These are phyloP conservation scores for Spizellomyces sp. DNA, from an alignment of 192 early-diverging fungal species.

Conservation along the genomic window DNA sequence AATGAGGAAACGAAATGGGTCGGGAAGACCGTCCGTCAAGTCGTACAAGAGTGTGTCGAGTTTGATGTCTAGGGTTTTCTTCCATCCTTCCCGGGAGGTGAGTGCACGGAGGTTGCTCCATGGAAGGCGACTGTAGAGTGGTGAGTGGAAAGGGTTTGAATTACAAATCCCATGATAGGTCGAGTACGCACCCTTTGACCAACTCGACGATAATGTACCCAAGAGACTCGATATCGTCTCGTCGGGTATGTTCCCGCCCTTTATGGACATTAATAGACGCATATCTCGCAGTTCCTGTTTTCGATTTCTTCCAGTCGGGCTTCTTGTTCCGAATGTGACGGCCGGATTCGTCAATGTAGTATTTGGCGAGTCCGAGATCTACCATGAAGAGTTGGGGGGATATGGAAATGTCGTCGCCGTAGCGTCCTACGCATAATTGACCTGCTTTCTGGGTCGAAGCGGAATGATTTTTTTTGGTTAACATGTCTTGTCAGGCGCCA, in stretches of 20 bases:
- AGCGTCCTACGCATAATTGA: conserved; percentile 52
- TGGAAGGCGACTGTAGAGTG: conserved; percentile 32
- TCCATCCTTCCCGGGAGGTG: conserved; percentile 44
- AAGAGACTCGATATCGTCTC: conserved; percentile 50
- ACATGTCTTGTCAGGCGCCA: background rate
- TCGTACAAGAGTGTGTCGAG: conserved; percentile 32
- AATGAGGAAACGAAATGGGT: conserved; percentile 36
- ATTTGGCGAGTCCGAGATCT: conserved; percentile 47
- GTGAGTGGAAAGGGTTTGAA: background rate
- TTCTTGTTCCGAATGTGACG: conserved; percentile 35
- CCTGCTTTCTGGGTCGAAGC: conserved; percentile 56
- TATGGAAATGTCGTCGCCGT: conserved; percentile 29
- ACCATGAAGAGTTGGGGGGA: conserved; percentile 43
- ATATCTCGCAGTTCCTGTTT: conserved; percentile 54
- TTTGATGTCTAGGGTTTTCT: conserved; percentile 38
- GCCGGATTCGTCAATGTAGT: conserved; percentile 31
- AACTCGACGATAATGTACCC: conserved; percentile 43
- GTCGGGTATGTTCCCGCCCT: conserved; percentile 40
- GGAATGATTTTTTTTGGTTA: background rate
- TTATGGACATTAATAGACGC: conserved; percentile 48
- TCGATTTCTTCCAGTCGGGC: conserved; percentile 25
- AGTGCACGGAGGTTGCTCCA: conserved; percentile 44
- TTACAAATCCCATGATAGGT: background rate
- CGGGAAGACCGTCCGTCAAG: conserved; percentile 34
- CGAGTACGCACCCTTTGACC: conserved; percentile 37